Conservation (phyloP, 352 stramenopile genomes). For the Thalassiosira ordinaria region DNA sequence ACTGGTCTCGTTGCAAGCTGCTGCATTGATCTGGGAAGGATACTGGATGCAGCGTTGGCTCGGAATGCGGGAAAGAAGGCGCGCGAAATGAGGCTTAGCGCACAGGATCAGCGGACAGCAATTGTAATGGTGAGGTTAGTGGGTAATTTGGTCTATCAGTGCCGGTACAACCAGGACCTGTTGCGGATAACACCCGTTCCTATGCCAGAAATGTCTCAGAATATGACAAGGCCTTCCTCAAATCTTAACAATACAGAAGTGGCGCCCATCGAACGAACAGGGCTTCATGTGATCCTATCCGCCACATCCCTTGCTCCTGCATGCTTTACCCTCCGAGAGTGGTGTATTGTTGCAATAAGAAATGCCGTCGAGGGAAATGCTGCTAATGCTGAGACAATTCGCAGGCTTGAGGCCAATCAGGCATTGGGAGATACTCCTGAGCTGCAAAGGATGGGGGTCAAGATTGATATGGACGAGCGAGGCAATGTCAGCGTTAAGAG, state of each 20-base stretch:
- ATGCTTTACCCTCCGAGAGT: slow-evolving; percentile 84
- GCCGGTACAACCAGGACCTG: slow-evolving; percentile 75
- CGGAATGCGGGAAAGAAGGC: slow-evolving; percentile 52
- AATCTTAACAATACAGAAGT: slow-evolving; percentile 1
- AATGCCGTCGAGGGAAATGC: slow-evolving; percentile 78
- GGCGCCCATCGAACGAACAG: slow-evolving; percentile 46
- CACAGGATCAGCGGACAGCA: slow-evolving; percentile 68
- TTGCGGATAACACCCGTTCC: slow-evolving; percentile 65
- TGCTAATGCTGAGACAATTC: slow-evolving; percentile 68
- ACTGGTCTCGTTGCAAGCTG: slow-evolving; percentile 49
- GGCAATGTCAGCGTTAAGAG: slow-evolving; percentile 71
- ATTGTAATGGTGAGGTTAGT: slow-evolving; percentile 70
- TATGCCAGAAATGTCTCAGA: neutral
- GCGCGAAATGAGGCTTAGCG: slow-evolving; percentile 60
- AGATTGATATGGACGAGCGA: slow-evolving; percentile 68
- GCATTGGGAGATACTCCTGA: slow-evolving; percentile 63
- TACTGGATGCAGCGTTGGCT: slow-evolving; percentile 46
- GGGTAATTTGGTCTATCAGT: slow-evolving; percentile 78
- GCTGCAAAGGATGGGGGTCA: slow-evolving; percentile 67
- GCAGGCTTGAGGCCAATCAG: slow-evolving; percentile 69
- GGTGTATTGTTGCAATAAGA: slow-evolving; percentile 80
- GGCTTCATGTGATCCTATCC: slow-evolving; percentile 80
- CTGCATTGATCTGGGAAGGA: slow-evolving; percentile 41
- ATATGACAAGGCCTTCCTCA: slow-evolving; percentile 6
- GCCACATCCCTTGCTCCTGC: slow-evolving; percentile 73